Base-by-base conservation (phyloP, 306 rosid species). In the Alnus rubra region DNA sequence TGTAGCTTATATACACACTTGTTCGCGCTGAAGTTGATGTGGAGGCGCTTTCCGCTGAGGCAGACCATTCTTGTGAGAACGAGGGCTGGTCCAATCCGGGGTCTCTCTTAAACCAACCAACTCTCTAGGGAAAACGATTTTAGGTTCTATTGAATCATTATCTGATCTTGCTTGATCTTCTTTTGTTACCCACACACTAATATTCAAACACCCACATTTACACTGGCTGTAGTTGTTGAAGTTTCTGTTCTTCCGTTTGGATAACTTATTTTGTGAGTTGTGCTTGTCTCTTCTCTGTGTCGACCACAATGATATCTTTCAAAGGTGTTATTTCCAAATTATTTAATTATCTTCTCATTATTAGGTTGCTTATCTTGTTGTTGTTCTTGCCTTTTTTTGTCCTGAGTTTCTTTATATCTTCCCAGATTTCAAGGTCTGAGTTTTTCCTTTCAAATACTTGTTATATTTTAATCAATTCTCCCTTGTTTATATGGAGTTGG, bases 231-330 rank as follows among this genome's bases (percentile, higher is more conserved):
- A 62, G 31, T 65, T 1, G 49, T 19, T 37, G 28, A 65, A 15
- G 71, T 76, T 54, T 6, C 23, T 47, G 19, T 79, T 23, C 69
- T 37, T 76, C 75, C 76, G 39, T 51, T 64, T 81, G 56, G 74
- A 19, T 15, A 9, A 48, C 62, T 68, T 9, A 19, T 84, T 63
- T 71, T 68, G 55, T 74, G 63, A 39, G 74, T 16, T 50, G 74
- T 52, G 52, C 52, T 60, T 74, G 45, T 56, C 54, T 78, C 71
- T 51, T 6, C 49, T 65, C 28, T 39, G 53, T 73, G 56, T 39
- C 28, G 37, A 63, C 39, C 2, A 13, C n/a, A 54, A 49, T 53
- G 39, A 14, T 49, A 13, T 18, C 30, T 62, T 44, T 5, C 60
- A n/a, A 42, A 42, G 33, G 39, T 15, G 9, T 50, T 13, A 23